Conservation (phyloP, 176 grass and related monocot species). For the Coix lacrymajobi region DNA sequence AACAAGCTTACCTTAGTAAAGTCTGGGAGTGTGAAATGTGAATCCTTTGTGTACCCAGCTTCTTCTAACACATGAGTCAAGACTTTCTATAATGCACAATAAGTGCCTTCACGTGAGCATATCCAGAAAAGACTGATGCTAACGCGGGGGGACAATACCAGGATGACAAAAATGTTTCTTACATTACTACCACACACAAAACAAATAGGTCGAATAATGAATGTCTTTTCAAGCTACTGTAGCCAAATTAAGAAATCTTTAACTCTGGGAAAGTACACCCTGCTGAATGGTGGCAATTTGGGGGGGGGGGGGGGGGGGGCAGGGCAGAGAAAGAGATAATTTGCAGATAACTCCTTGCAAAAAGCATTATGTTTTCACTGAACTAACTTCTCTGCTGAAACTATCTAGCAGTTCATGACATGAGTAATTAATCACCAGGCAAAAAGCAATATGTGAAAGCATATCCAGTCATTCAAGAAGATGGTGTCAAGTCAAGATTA, state of each 20-base stretch:
- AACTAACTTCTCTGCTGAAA: not conserved
- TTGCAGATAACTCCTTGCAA: not conserved
- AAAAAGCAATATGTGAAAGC: not conserved
- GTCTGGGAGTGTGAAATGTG: conserved; percentile 57
- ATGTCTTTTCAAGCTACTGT: no score
- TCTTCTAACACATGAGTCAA: conserved; percentile 69
- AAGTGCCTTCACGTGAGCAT: not conserved
- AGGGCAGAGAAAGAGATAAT: not conserved
- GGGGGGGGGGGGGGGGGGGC: no score
- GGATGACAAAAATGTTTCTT: not conserved
- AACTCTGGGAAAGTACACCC: not conserved
- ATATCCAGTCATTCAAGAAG: not conserved
- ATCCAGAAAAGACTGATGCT: not conserved
- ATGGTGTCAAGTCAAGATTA: not conserved
- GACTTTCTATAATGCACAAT: conserved; percentile 53
- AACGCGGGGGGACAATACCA: not conserved
- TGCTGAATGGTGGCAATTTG: not conserved
- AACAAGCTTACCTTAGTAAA: conserved; percentile 64
- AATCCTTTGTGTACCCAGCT: conserved; percentile 66
- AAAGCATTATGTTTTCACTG: not conserved
- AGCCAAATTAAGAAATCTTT: not conserved
- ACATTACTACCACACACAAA: not conserved
- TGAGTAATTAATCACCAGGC: not conserved
- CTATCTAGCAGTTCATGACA: not conserved
- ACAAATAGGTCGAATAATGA: no score